Evolutionary conservation across 192 early-diverging fungal genomes (phyloP).

Genomic region (Ambispora gerdemannii): DNA sequence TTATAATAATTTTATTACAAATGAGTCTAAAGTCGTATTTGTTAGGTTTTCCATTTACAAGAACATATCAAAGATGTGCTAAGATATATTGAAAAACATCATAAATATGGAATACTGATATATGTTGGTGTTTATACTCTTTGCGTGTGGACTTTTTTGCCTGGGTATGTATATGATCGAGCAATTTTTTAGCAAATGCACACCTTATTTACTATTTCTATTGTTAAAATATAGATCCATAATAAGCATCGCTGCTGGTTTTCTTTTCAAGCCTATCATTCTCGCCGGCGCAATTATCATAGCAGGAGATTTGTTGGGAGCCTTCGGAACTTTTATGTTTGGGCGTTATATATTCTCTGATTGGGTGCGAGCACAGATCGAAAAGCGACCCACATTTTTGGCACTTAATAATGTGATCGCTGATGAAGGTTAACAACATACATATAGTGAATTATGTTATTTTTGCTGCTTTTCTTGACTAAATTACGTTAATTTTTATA

Average conservation of each 20-base stretch:
- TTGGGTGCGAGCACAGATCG: constrained; percentile 42
- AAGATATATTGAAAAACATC: constrained; percentile 26
- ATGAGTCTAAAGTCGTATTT: not conserved
- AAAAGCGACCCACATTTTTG: constrained; percentile 39
- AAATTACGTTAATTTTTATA: constrained; percentile 19
- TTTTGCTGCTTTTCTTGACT: constrained; percentile 16
- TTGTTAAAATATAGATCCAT: constrained; percentile 32
- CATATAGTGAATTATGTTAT: constrained; percentile 6
- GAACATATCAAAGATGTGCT: constrained; percentile 46
- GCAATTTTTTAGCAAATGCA: not conserved
- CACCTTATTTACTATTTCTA: constrained; percentile 32
- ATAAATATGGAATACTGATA: constrained; percentile 24
- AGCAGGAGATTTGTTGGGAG: constrained; percentile 37
- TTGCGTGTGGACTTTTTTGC: constrained; percentile 26
- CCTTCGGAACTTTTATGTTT: constrained; percentile 41
- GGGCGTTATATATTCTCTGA: constrained; percentile 46
- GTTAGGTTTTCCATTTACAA: constrained; percentile 39
- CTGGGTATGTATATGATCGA: constrained; percentile 8
- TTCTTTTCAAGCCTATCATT: constrained; percentile 42
- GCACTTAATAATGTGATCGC: constrained; percentile 42
- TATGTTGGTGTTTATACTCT: constrained; percentile 19
- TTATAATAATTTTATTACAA: not conserved
- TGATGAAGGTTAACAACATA: constrained; percentile 38
- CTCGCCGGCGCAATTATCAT: constrained; percentile 37
- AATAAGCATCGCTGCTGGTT: constrained; percentile 44